Conservation (phyloP, 2,329 filamentous ascomycete species). For the Botrytis aclada region DNA sequence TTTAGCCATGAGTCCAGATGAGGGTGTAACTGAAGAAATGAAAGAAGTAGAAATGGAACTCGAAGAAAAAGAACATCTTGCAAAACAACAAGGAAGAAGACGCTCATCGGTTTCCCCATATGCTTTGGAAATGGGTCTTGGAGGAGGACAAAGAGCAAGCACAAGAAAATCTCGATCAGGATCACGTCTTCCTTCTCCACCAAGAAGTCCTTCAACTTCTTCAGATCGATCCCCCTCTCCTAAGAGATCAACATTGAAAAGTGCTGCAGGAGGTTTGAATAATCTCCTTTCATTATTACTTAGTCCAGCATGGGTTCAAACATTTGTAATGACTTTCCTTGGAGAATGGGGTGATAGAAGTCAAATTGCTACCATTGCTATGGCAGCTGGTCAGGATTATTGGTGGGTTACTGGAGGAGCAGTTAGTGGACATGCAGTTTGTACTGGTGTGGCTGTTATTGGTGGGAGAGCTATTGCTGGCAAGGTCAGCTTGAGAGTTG, state of each 20-base stretch:
- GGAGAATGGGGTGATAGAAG: conserved; percentile 98
- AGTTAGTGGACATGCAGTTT: conserved; percentile 79
- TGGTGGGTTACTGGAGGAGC: conserved; percentile 97
- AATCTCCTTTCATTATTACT: conserved; percentile 86
- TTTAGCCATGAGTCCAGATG: conserved; percentile 80
- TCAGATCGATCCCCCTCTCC: conserved; percentile 51
- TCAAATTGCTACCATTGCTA: conserved; percentile 97
- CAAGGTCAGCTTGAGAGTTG: conserved; percentile 89
- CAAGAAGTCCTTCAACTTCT: conserved; percentile 76
- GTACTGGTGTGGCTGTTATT: conserved; percentile 86
- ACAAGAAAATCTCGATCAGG: conserved; percentile 67
- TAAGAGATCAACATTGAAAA: conserved; percentile 44
- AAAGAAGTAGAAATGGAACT: conserved; percentile 93
- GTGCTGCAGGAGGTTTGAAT: conserved; percentile 61
- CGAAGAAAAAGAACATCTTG: conserved; percentile 83
- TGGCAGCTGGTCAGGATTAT: conserved; percentile 97
- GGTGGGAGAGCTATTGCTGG: conserved; percentile 91
- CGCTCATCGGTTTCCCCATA: conserved; percentile 71
- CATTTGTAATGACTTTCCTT: conserved; percentile 97
- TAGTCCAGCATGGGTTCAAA: conserved; percentile 97
- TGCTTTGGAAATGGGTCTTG: conserved; percentile 75
- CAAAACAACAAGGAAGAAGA: conserved; percentile 62
- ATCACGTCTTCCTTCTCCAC: conserved; percentile 74
- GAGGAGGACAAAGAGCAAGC: conserved; percentile 48
- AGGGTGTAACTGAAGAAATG: conserved; percentile 96